Conservation (phyloP, 2,329 filamentous ascomycete genomes). For the Claviceps arundinis region DNA sequence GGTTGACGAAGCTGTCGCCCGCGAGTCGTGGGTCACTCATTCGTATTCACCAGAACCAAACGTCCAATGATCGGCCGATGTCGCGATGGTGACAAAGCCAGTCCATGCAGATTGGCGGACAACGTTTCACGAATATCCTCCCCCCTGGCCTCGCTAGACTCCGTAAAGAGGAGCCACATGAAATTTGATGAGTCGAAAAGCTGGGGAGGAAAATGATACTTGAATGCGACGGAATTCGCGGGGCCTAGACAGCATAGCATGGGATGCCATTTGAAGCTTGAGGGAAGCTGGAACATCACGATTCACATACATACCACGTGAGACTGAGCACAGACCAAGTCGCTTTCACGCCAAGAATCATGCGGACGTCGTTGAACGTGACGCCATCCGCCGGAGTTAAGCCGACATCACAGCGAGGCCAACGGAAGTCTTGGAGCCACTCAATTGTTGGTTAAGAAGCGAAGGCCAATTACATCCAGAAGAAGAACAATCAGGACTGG, state of each 20-base stretch:
- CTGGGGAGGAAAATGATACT: background rate
- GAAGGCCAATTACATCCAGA: too few relatives aligned
- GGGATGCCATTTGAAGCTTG: slow-evolving; percentile 4
- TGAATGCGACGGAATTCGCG: background rate
- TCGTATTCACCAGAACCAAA: background rate
- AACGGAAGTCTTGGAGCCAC: background rate
- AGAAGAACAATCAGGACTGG: too few relatives aligned
- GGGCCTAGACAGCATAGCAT: background rate
- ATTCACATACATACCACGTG: too few relatives aligned
- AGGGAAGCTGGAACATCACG: slow-evolving; percentile 5
- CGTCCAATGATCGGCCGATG: background rate
- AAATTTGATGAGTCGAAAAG: background rate
- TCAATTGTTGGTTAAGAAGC: too few relatives aligned
- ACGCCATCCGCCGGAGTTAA: background rate
- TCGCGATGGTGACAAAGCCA: background rate
- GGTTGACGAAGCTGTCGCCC: background rate
- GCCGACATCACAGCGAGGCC: background rate
- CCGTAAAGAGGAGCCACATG: slow-evolving; percentile 10
- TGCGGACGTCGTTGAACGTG: background rate
- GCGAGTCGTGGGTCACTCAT: background rate
- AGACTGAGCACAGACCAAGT: slow-evolving; percentile 12
- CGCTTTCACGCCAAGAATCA: too few relatives aligned
- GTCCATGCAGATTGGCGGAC: background rate
- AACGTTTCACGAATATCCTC: slow-evolving; percentile 10
- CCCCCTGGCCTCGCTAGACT: slow-evolving; percentile 12